Conservation (phyloP, 1,139 yeast genomes). For the Petasospora rhodanensis region DNA sequence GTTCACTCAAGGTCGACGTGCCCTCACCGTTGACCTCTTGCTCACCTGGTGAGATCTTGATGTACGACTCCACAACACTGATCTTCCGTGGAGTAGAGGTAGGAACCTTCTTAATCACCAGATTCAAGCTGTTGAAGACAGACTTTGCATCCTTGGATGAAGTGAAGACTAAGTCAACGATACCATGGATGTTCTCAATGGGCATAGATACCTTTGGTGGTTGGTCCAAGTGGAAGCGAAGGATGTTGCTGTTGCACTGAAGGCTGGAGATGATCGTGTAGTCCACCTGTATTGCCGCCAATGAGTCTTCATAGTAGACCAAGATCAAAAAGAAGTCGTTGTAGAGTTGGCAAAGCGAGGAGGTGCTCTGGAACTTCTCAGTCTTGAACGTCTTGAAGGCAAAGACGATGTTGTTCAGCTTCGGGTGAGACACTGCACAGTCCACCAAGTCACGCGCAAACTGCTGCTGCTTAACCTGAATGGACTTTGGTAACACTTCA, state of each 20-base stretch:
- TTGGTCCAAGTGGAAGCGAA: conserved; percentile 8
- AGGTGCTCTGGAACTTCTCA: too few species aligned
- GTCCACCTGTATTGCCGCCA: conserved; percentile 20
- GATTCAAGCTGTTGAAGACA: conserved; percentile 15
- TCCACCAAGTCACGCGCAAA: too few species aligned
- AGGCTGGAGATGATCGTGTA: conserved; percentile 7
- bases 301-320: conserved; percentile 14
- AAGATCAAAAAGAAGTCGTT: conserved; percentile 11
- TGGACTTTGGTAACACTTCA: too few species aligned
- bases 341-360: conserved; percentile 17
- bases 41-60: conserved; percentile 27
- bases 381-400: too few species aligned
- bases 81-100: conserved; percentile 20
- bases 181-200: too few species aligned
- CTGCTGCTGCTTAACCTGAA: too few species aligned
- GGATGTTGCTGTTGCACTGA: not conserved
- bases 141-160: conserved; percentile 21
- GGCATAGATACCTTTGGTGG: conserved; percentile 13
- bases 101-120: not conserved
- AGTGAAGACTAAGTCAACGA: conserved; percentile 11
- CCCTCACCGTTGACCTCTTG: conserved; percentile 11
- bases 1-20: conserved; percentile 2
- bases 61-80: too few species aligned
- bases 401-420: too few species aligned
- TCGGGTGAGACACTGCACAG: too few species aligned